Percentiles rank a stretch among this genome's conserved stretches.
Evolutionary conservation across 148 eudicot species (phyloP).

Genomic region (Arbutus unedo): DNA sequence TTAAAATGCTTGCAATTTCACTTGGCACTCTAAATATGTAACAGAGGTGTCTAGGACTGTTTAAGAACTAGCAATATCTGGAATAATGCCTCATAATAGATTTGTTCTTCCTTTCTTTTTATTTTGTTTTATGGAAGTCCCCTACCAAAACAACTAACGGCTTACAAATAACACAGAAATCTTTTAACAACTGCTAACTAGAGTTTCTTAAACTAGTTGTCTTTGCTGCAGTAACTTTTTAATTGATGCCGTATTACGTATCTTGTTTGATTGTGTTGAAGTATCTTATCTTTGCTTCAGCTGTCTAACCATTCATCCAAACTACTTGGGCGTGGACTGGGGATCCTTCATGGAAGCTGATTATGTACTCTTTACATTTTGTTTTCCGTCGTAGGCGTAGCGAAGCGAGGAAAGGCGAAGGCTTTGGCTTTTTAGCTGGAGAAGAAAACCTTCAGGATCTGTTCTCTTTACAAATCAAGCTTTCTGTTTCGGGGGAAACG

Average conservation of each 20-base stretch:
- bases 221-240: background rate
- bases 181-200: background rate
- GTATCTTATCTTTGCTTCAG: background rate
- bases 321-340: background rate
- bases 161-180: background rate
- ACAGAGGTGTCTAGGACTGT: background rate
- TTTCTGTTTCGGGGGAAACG: conserved; percentile 35
- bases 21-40: background rate
- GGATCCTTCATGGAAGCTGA: background rate
- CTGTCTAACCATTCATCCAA: background rate
- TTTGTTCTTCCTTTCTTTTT: background rate
- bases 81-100: background rate
- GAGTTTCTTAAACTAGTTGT: background rate
- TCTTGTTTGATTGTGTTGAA: background rate
- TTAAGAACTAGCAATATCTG: background rate
- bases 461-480: conserved; percentile 57
- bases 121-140: background rate
- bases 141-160: background rate
- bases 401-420: conserved; percentile 46
- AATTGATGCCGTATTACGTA: background rate
- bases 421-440: conserved; percentile 35
- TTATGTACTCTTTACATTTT: conserved; percentile 25
- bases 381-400: conserved; percentile 58
- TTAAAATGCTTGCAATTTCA: background rate
- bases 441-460: conserved; percentile 42